phyloP scores from a whole-genome alignment of 768 basidiomycete species.

The Termitomyces heimii region DNA sequence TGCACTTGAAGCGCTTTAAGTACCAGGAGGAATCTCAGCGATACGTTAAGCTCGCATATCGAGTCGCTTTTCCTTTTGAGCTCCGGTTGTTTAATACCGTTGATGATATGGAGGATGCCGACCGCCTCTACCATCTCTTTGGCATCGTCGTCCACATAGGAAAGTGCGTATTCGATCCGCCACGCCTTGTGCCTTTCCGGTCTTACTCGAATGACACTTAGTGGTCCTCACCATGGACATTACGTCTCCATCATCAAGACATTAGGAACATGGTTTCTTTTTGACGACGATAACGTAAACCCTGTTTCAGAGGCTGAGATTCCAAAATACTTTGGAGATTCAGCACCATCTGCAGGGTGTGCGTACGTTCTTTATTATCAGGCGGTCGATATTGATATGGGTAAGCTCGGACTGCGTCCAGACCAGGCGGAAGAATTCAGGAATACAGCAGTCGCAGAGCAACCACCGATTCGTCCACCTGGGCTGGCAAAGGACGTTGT shows the following conservation, averaged over 20 bases:
- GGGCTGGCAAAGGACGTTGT: conserved; percentile 7
- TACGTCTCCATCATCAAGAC: conserved; percentile 95
- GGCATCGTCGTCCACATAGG: conserved; percentile 99
- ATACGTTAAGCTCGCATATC: conserved; percentile 94
- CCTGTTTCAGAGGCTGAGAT: conserved; percentile 87
- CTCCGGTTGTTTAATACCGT: conserved; percentile 95
- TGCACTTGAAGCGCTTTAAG: conserved; percentile 98
- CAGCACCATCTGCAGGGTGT: conserved; percentile 56
- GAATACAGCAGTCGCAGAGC: not conserved
- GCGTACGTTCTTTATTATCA: conserved; percentile 99
- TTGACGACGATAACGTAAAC: conserved; percentile 93
- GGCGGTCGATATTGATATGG: conserved; percentile 77
- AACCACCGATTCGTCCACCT: conserved; percentile 3
- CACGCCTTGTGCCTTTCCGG: not conserved
- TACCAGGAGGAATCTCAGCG: conserved; percentile 89
- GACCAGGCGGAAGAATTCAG: conserved; percentile 4
- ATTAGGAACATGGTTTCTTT: conserved; percentile 79
- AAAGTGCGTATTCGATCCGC: conserved; percentile 53
- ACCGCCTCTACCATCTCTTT: conserved; percentile 90
- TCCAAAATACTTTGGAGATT: conserved; percentile 92
- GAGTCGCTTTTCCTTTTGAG: conserved; percentile 94
- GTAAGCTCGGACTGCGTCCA: conserved; percentile 58
- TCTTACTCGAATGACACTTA: conserved; percentile 24
- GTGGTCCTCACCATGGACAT: conserved; percentile 98
- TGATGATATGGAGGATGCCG: conserved; percentile 87